A percentile compares a stretch with the other conserved stretches of the same genome.
These are phyloP conservation scores for Fagus crenata DNA, from an alignment of 306 rosid genomes.

Conservation along the genomic window DNA sequence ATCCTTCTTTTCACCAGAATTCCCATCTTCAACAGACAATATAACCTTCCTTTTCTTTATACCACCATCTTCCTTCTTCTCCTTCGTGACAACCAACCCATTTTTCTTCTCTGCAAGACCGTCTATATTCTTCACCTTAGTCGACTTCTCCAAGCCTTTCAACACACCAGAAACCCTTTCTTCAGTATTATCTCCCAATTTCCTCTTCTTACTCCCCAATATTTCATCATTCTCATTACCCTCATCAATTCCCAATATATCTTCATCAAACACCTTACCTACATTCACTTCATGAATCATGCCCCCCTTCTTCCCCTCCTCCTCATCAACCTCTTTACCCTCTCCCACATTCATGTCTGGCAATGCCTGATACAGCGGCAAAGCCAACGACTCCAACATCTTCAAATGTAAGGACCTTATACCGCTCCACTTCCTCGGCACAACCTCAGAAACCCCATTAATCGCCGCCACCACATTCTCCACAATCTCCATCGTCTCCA, in stretches of 20 bases:
- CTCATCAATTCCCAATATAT: constrained; percentile 23
- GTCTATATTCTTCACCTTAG: constrained; percentile 26
- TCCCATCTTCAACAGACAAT: constrained; percentile 21
- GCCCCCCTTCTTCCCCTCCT: constrained; percentile 47
- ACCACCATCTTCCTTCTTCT: constrained; percentile 33
- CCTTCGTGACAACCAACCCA: constrained; percentile 18
- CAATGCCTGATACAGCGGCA: constrained; percentile 64
- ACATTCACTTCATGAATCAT: constrained; percentile 61
- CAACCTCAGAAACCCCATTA: constrained; percentile 51
- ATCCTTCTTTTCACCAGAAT: constrained; percentile 31
- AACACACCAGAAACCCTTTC: constrained; percentile 28
- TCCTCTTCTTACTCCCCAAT: constrained; percentile 42
- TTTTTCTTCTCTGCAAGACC: constrained; percentile 28
- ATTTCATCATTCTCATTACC: constrained; percentile 25
- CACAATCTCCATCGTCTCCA: constrained; percentile 52
- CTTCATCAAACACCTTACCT: constrained; percentile 29
- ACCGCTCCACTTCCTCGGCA: constrained; percentile 70
- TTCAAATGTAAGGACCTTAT: constrained; percentile 80
- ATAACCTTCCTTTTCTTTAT: constrained; percentile 26
- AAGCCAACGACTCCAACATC: constrained; percentile 59
- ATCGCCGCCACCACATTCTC: constrained; percentile 58
- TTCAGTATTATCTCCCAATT: constrained; percentile 36
- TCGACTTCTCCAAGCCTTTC: constrained; percentile 32
- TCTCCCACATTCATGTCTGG: constrained; percentile 42
- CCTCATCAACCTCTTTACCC: constrained; percentile 34